Evolutionary conservation across 305 asterid species (phyloP).

Genomic region (Fraxinus xanthoxyloides): DNA sequence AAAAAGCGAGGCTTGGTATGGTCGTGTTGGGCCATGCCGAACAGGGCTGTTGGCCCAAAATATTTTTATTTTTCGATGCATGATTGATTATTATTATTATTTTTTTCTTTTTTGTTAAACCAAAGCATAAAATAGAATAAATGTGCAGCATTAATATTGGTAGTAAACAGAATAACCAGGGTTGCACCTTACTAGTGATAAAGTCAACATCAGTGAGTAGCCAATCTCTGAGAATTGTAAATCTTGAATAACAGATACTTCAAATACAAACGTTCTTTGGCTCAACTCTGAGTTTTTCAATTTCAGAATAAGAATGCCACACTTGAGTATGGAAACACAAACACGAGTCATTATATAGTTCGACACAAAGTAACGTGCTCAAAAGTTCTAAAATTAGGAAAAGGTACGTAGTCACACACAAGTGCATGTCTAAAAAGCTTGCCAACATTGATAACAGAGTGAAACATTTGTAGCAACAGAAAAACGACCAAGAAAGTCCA

Average conservation of each 20-base stretch:
- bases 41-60: background rate
- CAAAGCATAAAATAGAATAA: background rate
- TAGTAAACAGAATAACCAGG: background rate
- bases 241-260: background rate
- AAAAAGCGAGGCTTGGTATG: background rate
- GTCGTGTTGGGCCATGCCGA: background rate
- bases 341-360: background rate
- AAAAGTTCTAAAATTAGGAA: background rate
- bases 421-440: background rate
- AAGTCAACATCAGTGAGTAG: background rate
- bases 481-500: background rate
- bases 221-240: background rate
- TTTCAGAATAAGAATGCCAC: background rate
- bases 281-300: background rate
- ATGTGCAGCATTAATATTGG: background rate
- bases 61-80: background rate
- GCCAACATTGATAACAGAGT: background rate
- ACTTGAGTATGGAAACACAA: background rate
- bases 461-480: background rate
- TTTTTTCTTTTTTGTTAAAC: no score
- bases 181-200: background rate
- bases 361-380: background rate
- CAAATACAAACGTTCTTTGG: background rate
- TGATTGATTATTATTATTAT: no score
- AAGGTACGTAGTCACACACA: background rate